phyloP scores from a whole-genome alignment of 148 eudicot species.

The Cornus kousa region DNA sequence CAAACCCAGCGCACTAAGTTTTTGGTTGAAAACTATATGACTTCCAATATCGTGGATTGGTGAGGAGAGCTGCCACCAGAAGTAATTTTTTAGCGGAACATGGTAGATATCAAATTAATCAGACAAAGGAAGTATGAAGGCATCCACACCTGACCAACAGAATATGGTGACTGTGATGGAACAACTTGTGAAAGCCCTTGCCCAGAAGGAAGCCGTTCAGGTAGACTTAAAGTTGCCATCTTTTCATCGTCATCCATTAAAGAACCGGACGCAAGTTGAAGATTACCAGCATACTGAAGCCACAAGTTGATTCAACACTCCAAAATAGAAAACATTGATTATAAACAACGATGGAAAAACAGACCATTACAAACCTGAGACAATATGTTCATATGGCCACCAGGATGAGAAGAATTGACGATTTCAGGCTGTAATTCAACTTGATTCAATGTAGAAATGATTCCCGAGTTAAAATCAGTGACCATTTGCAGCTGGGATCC shows the following conservation, averaged over 20 bases:
- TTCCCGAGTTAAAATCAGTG: constrained; percentile 10
- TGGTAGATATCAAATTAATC: neutral
- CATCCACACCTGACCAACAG: constrained; percentile 11
- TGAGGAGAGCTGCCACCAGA: constrained; percentile 15
- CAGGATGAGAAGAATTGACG: constrained; percentile 15
- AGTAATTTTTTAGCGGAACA: neutral
- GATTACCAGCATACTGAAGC: neutral
- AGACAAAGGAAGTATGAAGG: neutral
- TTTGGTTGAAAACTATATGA: constrained; percentile 8
- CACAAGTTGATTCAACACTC: neutral
- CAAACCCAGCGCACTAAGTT: constrained; percentile 6
- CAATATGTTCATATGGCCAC: constrained; percentile 8
- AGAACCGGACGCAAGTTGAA: neutral
- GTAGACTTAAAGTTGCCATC: constrained; percentile 6
- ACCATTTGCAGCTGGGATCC: constrained; percentile 7
- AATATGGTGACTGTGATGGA: constrained; percentile 4
- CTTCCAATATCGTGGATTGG: neutral
- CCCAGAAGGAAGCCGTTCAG: constrained; percentile 10
- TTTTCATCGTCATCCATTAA: constrained; percentile 7
- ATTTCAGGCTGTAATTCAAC: constrained; percentile 19
- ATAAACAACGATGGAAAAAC: neutral
- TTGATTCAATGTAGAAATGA: constrained; percentile 9
- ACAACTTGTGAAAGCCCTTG: constrained; percentile 8
- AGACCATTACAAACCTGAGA: constrained; percentile 19
- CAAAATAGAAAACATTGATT: neutral